Evolutionary conservation across 345 rosid genomes (phyloP), one percentile per base, ranked within the genome.

Genomic region (Excoecaria agallocha): DNA sequence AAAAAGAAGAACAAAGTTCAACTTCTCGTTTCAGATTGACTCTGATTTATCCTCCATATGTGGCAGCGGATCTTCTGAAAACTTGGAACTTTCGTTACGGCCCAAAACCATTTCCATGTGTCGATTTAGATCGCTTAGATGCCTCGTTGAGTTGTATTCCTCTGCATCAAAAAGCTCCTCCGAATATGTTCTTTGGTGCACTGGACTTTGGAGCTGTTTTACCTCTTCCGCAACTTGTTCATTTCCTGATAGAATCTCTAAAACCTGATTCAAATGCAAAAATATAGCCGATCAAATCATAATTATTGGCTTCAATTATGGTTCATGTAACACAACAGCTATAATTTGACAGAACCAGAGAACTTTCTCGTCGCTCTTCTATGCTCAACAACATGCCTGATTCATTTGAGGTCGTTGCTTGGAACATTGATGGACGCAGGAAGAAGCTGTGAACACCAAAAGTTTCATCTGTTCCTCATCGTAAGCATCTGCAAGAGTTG

Each of bases 331-430:
- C 9, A 5, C 7, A 43, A 43, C 1, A 43, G 9, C 48, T 6
- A 43, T 43, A 43, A 43, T 43, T 43, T 43, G 48, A 43, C 56
- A 51, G 56, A 51, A 51, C 56, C 56, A 15, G 56, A 51, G 19
- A 51, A 19, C 17, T 24, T 11, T 58, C 38, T 58, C 12, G 63
- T 24, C 7, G 43, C 24, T 41, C 35, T 69, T 54, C 5, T 70
- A 82, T 43, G 96, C 93, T 9, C 25, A 41, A 62, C 37, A 37
- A 78, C 88, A 71, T 87, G 87, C 95, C 93, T 87, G 89, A 75
- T 81, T 87, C 98, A 92, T 89, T 20, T 86, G 89, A n/a, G 97
- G 97, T 62, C 94, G 87, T 19, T 86, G 74, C 9, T 52, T 62
- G 24, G 98, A 73, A 76, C 89, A 82, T 60, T 85, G 91, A 61